Evolutionary conservation across 306 rosid species (phyloP).

Genomic region (Trifolium subterraneum): DNA sequence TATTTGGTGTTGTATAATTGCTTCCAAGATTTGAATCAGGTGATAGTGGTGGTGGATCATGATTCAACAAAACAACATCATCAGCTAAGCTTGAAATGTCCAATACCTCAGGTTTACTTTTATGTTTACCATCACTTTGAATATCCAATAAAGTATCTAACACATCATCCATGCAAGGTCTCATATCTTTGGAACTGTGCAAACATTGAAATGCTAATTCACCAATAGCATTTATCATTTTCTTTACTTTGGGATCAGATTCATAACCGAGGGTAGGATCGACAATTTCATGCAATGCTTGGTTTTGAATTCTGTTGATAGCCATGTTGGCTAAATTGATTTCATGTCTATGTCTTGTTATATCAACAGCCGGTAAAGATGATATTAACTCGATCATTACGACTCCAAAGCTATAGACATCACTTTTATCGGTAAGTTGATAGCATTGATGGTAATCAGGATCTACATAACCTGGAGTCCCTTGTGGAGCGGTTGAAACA

Average conservation of each 20-base stretch:
- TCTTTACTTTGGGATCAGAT: slow-evolving; percentile 55
- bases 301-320: slow-evolving; percentile 68
- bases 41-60: slow-evolving; percentile 56
- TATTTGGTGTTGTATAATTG: slow-evolving; percentile 57
- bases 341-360: slow-evolving; percentile 80
- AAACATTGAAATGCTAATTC: slow-evolving; percentile 86
- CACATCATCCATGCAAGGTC: slow-evolving; percentile 78
- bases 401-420: slow-evolving; percentile 90
- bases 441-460: slow-evolving; percentile 84
- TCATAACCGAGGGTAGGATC: slow-evolving; percentile 69
- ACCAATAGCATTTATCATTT: slow-evolving; percentile 68
- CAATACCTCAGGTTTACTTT: slow-evolving; percentile 55
- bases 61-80: slow-evolving; percentile 57
- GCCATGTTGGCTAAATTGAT: slow-evolving; percentile 87
- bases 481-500: slow-evolving; percentile 88
- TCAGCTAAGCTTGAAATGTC: slow-evolving; percentile 47
- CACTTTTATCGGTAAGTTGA: slow-evolving; percentile 77
- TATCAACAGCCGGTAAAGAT: slow-evolving; percentile 85
- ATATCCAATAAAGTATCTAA: slow-evolving; percentile 53
- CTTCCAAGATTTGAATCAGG: slow-evolving; percentile 55
- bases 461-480: slow-evolving; percentile 95
- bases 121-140: slow-evolving; percentile 47
- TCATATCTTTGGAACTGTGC: slow-evolving; percentile 64
- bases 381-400: slow-evolving; percentile 80
- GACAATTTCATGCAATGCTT: slow-evolving; percentile 66